These are phyloP conservation scores for Saksenaea vasiformis DNA, from an alignment of 371 early-diverging fungal species.

Conservation along the genomic window DNA sequence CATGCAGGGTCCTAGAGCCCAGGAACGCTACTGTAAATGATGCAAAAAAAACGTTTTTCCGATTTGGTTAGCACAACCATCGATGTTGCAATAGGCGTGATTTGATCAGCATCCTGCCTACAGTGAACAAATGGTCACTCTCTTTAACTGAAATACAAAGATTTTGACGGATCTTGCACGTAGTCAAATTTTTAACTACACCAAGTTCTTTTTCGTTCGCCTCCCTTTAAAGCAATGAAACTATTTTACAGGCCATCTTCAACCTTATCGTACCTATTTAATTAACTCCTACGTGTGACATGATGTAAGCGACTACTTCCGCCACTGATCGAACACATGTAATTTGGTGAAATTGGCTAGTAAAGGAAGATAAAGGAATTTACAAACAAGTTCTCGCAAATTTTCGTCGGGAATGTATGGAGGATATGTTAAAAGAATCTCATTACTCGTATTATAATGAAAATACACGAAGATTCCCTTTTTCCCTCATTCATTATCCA, in stretches of 20 bases:
- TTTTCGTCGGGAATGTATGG: not conserved
- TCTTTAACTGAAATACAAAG: not conserved
- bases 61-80: too few relatives aligned
- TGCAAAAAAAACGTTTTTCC: too few relatives aligned
- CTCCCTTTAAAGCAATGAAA: not conserved
- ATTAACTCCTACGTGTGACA: too few relatives aligned
- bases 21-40: too few relatives aligned
- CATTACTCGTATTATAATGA: not conserved
- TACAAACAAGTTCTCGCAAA: not conserved
- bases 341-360: too few relatives aligned
- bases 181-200: not conserved
- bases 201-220: not conserved
- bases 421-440: constrained; percentile 1
- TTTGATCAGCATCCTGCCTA: too few relatives aligned
- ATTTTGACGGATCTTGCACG: not conserved
- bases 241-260: too few relatives aligned
- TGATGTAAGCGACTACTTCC: too few relatives aligned
- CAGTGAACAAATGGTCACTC: not conserved
- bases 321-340: too few relatives aligned
- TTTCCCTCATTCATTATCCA: not conserved
- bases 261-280: too few relatives aligned
- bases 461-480: not conserved
- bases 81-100: too few relatives aligned
- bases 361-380: not conserved
- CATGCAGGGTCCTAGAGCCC: not conserved